Conservation (phyloP, 108 stramenopile species). For the Chaetoceros tenuissimus region DNA sequence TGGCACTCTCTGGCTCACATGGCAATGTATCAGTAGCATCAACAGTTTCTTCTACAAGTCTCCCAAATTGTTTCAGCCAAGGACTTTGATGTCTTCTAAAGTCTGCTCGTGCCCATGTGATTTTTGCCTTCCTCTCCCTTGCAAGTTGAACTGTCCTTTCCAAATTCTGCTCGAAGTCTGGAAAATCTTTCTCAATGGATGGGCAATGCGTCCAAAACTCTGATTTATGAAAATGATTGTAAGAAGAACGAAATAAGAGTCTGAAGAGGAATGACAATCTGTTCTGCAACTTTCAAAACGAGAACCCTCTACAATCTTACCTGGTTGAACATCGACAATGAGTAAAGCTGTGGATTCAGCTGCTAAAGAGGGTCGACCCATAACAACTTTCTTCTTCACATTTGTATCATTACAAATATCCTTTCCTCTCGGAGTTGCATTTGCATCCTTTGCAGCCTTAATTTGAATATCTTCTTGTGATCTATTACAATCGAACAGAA, state of each 20-base stretch:
- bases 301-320: too few species aligned
- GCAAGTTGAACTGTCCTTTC: slow-evolving; percentile 19
- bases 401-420: too few species aligned
- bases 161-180: slow-evolving; percentile 32
- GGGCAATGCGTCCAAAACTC: slow-evolving; percentile 52
- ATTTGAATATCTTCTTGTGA: too few species aligned
- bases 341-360: slow-evolving; percentile 26
- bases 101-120: slow-evolving; percentile 54
- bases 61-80: slow-evolving; percentile 49
- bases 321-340: slow-evolving; percentile 45
- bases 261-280: slow-evolving; percentile 6
- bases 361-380: slow-evolving; percentile 5
- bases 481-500: too few species aligned
- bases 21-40: slow-evolving; percentile 9
- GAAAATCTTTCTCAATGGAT: slow-evolving; percentile 47
- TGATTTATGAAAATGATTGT: too few species aligned
- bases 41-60: slow-evolving; percentile 25
- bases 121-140: slow-evolving; percentile 25
- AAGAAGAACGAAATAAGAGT: slow-evolving; percentile 5
- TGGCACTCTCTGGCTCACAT: slow-evolving; percentile 13
- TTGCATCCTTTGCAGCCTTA: too few species aligned
- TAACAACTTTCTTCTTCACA: too few species aligned
- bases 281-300: too few species aligned
- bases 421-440: too few species aligned
- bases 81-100: slow-evolving; percentile 39